Conservation (phyloP, 331 rosid genomes). For the Ulmus americana region DNA sequence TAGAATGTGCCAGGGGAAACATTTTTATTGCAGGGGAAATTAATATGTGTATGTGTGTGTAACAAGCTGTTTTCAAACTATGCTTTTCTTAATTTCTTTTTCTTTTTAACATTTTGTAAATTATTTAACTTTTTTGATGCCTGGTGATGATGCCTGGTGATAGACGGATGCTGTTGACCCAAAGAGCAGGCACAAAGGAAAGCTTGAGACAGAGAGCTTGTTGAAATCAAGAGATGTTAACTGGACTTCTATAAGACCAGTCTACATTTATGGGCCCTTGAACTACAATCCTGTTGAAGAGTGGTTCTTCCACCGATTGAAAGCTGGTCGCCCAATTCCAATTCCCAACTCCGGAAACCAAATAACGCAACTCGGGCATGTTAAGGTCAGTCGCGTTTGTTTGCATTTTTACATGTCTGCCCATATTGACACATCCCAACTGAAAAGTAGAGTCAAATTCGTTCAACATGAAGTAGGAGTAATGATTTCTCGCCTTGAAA, state of each 20-base stretch:
- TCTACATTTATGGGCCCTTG: constrained; percentile 90
- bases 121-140: constrained; percentile 9
- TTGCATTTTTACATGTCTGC: neutral
- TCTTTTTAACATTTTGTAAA: neutral
- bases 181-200: constrained; percentile 98
- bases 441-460: neutral
- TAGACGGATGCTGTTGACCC: constrained; percentile 85
- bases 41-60: too few species aligned
- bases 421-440: neutral
- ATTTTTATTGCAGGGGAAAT: too few species aligned
- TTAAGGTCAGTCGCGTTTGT: constrained; percentile 42
- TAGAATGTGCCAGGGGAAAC: too few species aligned
- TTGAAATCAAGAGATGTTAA: constrained; percentile 64
- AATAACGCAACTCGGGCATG: constrained; percentile 90
- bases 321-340: constrained; percentile 95
- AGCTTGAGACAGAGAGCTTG: constrained; percentile 89
- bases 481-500: neutral
- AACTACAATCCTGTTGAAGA: constrained; percentile 96
- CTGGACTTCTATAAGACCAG: constrained; percentile 97
- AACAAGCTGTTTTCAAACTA: neutral
- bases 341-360: constrained; percentile 76
- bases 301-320: constrained; percentile 97
- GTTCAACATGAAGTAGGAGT: neutral
- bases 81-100: neutral
- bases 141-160: constrained; percentile 27